phyloP scores from a whole-genome alignment of 805 yeast species.

The Tetrapisispora taiwanensis region DNA sequence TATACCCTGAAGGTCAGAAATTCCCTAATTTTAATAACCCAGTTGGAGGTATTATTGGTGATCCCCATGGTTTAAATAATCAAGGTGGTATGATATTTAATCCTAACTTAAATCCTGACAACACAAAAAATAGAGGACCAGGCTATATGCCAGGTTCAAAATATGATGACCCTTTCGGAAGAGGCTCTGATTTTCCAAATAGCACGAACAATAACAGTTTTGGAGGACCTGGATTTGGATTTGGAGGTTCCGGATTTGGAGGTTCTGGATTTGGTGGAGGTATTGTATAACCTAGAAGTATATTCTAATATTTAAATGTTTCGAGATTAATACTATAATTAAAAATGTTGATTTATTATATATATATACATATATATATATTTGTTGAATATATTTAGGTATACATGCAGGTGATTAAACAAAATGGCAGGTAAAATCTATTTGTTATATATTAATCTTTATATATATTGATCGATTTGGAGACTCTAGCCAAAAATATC shows the following conservation, averaged over 20 bases:
- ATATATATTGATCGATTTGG: no score
- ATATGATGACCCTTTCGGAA: conserved; percentile 28
- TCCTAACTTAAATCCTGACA: conserved; percentile 10
- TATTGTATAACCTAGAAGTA: neutral
- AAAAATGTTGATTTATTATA: no score
- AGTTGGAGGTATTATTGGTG: conserved; percentile 4
- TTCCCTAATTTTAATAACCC: conserved; percentile 18
- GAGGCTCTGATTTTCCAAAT: conserved; percentile 8
- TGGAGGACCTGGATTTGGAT: conserved; percentile 3
- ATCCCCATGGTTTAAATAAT: conserved; percentile 4
- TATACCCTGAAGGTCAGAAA: conserved; percentile 27
- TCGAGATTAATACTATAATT: no score
- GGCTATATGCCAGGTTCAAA: conserved; percentile 28
- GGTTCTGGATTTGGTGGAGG: conserved; percentile 2
- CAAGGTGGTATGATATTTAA: conserved; percentile 29
- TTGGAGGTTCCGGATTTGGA: conserved; percentile 3
- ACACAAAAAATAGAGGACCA: conserved; percentile 15
- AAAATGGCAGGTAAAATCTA: no score
- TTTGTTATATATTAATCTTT: no score
- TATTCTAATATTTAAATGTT: no score
- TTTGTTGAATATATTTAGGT: no score
- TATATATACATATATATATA: no score
- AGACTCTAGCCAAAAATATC: no score
- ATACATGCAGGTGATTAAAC: no score
- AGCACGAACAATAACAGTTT: conserved; percentile 6